Evolutionary conservation across 768 basidiomycete species (phyloP).

Genomic region (Dendrothele bispora): DNA sequence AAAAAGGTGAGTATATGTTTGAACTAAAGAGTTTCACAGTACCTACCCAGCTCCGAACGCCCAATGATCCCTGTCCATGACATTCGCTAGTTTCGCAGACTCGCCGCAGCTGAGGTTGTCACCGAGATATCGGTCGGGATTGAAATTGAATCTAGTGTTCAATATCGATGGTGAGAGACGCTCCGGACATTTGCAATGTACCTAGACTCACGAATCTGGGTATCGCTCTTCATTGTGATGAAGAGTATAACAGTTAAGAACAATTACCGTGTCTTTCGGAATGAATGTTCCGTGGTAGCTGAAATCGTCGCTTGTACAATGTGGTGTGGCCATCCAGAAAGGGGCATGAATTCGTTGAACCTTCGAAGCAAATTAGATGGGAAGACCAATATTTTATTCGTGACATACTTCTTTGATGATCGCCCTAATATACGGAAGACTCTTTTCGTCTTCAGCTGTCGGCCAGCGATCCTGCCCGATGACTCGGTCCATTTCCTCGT

Average conservation of each 20-base stretch:
- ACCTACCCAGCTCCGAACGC: slow-evolving; percentile 36
- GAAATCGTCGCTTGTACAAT: slow-evolving; percentile 27
- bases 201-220: slow-evolving; percentile 25
- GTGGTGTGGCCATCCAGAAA: slow-evolving; percentile 27
- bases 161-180: not conserved
- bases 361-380: slow-evolving; percentile 4
- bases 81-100: slow-evolving; percentile 28
- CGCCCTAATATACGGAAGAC: slow-evolving; percentile 27
- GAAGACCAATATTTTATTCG: not conserved
- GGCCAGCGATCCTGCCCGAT: slow-evolving; percentile 30
- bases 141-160: slow-evolving; percentile 18
- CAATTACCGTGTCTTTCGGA: slow-evolving; percentile 25
- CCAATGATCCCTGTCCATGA: slow-evolving; percentile 35
- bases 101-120: slow-evolving; percentile 27
- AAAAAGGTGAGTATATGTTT: not conserved
- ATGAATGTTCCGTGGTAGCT: slow-evolving; percentile 30
- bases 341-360: slow-evolving; percentile 20
- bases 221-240: slow-evolving; percentile 28
- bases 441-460: slow-evolving; percentile 18
- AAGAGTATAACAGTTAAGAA: slow-evolving; percentile 27
- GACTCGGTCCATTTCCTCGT: slow-evolving; percentile 35
- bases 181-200: not conserved
- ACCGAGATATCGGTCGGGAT: slow-evolving; percentile 35
- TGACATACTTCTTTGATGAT: slow-evolving; percentile 23
- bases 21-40: not conserved